Evolutionary conservation across 805 yeast genomes (phyloP), one percentile per base, ranked within the genome.

Genomic region (Isabelozyma pseudorhagii): DNA sequence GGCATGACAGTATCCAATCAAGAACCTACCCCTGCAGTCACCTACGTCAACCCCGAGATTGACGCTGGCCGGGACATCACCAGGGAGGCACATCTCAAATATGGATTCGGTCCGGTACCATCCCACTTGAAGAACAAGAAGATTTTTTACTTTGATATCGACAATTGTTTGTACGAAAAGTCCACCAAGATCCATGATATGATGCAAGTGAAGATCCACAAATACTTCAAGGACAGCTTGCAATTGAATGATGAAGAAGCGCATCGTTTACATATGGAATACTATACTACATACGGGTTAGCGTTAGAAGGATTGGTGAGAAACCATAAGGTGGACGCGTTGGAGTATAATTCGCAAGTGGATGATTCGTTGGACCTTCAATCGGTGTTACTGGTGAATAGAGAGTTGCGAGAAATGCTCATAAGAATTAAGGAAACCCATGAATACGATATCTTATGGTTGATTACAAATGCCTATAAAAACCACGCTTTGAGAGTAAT

Each of bases 321-420:
- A 53, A 72, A 80, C 56, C 84, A 82, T 59, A 82, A 83, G 54
- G 87, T 92, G 17, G 87, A 93, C 64, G 97, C 97, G 5, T 62
- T 93, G 67, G 94, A 89, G 56, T 93, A 93, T 69, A 93, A 93
- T 67, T 75, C 78, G 43, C 80, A 85, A 57, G 98, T 93, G 13
- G 99, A 93, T 69, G 99, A 93, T 64, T 84, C 97, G 0, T 74
- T 93, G 44, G 97, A 97, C 8, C 76, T 93, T 60, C 92, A 89
- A 51, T 72, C 80, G 46, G 85, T 91, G n/a, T 74, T 93, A 49
- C 66, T 72, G 45, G 96, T 92, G 42, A 82, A 86, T 56, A 66
- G 66, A 5, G 63, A 69, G 39, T 69, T 85, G 48, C 73, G 92
- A 52, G 66, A 76, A 25, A 68, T 82, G 77, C 67, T 87, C 42